These are phyloP conservation scores for Sclerotiophoma versabilis DNA, from an alignment of 2,329 filamentous ascomycete genomes.

Conservation along the genomic window DNA sequence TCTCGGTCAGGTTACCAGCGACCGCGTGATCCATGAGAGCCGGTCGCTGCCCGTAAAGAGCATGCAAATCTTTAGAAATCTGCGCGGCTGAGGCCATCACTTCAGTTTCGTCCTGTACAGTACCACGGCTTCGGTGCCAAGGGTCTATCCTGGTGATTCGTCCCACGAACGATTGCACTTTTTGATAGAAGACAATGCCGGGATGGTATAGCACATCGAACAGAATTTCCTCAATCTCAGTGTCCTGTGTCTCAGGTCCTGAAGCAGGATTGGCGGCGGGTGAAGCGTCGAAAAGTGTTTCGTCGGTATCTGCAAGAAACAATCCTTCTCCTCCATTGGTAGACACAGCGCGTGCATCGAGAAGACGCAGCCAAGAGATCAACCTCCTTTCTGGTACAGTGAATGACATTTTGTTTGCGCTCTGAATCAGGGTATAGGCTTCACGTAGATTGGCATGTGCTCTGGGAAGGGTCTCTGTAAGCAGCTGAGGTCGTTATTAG, in stretches of 20 bases:
- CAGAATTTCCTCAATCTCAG: constrained; percentile 57
- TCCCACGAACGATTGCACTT: constrained; percentile 65
- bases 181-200: constrained; percentile 64
- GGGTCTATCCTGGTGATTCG: constrained; percentile 64
- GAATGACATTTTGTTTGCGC: constrained; percentile 28
- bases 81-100: constrained; percentile 62
- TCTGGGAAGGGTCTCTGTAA: constrained; percentile 42
- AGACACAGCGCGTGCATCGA: constrained; percentile 63
- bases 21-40: constrained; percentile 64
- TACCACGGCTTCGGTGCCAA: constrained; percentile 63
- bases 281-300: constrained; percentile 56
- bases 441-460: constrained; percentile 60
- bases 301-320: constrained; percentile 59
- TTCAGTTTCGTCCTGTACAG: constrained; percentile 65
- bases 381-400: constrained; percentile 55
- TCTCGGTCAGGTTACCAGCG: constrained; percentile 58
- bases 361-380: constrained; percentile 62
- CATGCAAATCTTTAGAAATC: constrained; percentile 60
- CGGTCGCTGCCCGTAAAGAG: constrained; percentile 60
- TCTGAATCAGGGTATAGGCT: constrained; percentile 58
- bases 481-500: constrained; percentile 24
- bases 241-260: constrained; percentile 37
- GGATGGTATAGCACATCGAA: constrained; percentile 65
- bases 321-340: constrained; percentile 63
- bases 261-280: constrained; percentile 46